Percentiles rank a stretch among this genome's conserved stretches.
These are phyloP conservation scores for Chrysophaeum taylorii DNA, from an alignment of 352 stramenopile species.

Conservation along the genomic window DNA sequence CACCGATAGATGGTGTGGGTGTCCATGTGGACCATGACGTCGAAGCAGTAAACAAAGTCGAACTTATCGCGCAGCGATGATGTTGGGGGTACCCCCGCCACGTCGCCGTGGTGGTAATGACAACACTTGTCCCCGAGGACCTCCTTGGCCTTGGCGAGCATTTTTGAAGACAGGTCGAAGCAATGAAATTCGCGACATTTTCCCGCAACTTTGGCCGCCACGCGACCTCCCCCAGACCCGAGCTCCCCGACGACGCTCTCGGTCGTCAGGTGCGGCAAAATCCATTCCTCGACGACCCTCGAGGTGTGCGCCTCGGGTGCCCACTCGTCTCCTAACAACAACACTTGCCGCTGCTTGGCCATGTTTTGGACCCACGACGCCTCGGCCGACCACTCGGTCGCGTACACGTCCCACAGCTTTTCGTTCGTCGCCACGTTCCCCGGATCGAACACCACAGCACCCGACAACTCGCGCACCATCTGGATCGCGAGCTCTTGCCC, in stretches of 20 bases:
- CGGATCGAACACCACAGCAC: too few relatives aligned
- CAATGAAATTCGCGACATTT: background rate
- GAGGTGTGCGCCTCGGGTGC: background rate
- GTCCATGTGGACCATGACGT: constrained; percentile 16
- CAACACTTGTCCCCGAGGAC: background rate
- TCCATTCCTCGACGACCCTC: constrained; percentile 12
- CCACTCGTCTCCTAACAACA: constrained; percentile 15
- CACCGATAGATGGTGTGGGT: constrained; percentile 1
- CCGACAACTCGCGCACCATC: constrained; percentile 9
- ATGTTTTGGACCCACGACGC: background rate
- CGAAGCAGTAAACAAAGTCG: constrained; percentile 15
- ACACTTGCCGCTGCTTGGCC: too few relatives aligned
- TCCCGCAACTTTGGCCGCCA: background rate
- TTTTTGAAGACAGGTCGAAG: constrained; percentile 5
- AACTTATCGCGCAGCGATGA: background rate
- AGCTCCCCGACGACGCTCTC: background rate
- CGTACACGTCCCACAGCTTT: constrained; percentile 16
- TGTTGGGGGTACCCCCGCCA: background rate
- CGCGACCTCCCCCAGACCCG: constrained; percentile 3
- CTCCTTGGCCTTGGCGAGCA: background rate
- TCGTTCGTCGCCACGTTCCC: constrained; percentile 13
- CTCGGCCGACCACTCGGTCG: background rate
- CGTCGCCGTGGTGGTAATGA: constrained; percentile 6
- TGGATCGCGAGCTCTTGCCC: constrained; percentile 5
- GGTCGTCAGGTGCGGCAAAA: background rate